Evolutionary conservation across 345 rosid species (phyloP).

Genomic region (Raphanus sativus): DNA sequence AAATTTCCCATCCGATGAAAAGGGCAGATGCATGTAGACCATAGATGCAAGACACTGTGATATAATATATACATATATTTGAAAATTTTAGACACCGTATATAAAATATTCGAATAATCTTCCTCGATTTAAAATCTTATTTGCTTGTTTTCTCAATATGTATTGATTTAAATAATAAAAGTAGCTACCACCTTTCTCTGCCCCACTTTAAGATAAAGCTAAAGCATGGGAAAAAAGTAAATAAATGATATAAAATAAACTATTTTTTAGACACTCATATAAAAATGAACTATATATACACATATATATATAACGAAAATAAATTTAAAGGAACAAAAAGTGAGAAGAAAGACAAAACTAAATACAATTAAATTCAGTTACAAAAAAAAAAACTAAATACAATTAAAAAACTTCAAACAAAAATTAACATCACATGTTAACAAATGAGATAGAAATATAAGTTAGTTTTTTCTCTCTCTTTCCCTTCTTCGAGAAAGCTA

Average conservation of each 20-base stretch:
- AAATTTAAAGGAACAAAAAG: slow-evolving; percentile 40
- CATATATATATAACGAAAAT: slow-evolving; percentile 20
- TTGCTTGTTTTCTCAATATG: slow-evolving; percentile 26
- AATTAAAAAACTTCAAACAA: not conserved
- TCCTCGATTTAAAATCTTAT: slow-evolving; percentile 3
- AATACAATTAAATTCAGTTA: not conserved
- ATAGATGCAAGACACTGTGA: slow-evolving; percentile 31
- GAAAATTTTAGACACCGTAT: slow-evolving; percentile 35
- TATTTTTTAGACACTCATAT: no score
- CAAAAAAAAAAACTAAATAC: slow-evolving; percentile 39
- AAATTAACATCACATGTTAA: slow-evolving; percentile 30
- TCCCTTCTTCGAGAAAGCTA: slow-evolving; percentile 31
- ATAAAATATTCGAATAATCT: slow-evolving; percentile 37
- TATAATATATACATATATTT: slow-evolving; percentile 19
- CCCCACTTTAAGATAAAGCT: slow-evolving; percentile 90
- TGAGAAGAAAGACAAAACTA: slow-evolving; percentile 41
- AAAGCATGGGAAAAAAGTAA: slow-evolving; percentile 61
- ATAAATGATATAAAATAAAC: slow-evolving; percentile 42
- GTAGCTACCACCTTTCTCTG: slow-evolving; percentile 62
- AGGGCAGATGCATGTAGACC: slow-evolving; percentile 28
- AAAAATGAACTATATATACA: no score
- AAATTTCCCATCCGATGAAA: slow-evolving; percentile 13
- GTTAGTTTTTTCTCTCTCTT: slow-evolving; percentile 14
- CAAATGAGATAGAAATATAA: slow-evolving; percentile 29
- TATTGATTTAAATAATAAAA: slow-evolving; percentile 41